phyloP scores from a whole-genome alignment of 257 asterid genomes.

The Rauvolfia tetraphylla region DNA sequence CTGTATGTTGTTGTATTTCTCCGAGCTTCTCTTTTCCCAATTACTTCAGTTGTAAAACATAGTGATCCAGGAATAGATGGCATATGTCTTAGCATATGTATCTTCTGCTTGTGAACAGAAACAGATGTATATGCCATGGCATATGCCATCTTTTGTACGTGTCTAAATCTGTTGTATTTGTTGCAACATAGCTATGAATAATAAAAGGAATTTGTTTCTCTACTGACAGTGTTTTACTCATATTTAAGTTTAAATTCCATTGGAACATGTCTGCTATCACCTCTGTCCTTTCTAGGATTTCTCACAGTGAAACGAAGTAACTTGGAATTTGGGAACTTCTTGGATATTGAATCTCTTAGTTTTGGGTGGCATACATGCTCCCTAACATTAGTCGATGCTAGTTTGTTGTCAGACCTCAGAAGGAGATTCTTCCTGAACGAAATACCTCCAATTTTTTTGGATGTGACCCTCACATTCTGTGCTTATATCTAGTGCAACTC shows the following conservation, averaged over 20 bases:
- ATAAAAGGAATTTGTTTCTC: background rate
- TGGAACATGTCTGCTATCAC: background rate
- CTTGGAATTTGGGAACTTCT: background rate
- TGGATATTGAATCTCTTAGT: background rate
- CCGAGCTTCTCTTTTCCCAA: slow-evolving; percentile 14
- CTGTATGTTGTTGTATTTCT: slow-evolving; percentile 2
- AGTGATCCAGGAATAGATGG: slow-evolving; percentile 21
- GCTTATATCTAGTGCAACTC: background rate
- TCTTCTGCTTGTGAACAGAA: slow-evolving; percentile 34
- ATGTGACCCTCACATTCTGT: background rate
- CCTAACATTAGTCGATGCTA: background rate
- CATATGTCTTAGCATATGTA: slow-evolving; percentile 69
- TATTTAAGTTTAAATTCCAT: background rate
- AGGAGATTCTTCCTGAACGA: background rate
- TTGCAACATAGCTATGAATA: slow-evolving; percentile 7
- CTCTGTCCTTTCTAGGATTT: background rate
- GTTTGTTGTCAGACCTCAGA: background rate
- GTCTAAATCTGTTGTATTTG: slow-evolving; percentile 18
- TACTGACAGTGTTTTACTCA: background rate
- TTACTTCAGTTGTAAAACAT: slow-evolving; percentile 4
- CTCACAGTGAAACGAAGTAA: background rate
- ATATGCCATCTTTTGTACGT: slow-evolving; percentile 40
- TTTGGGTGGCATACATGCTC: background rate
- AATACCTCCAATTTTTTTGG: background rate
- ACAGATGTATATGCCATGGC: slow-evolving; percentile 66